Evolutionary conservation across 2,329 filamentous ascomycete genomes (phyloP).

Genomic region (Penicillium sp.): DNA sequence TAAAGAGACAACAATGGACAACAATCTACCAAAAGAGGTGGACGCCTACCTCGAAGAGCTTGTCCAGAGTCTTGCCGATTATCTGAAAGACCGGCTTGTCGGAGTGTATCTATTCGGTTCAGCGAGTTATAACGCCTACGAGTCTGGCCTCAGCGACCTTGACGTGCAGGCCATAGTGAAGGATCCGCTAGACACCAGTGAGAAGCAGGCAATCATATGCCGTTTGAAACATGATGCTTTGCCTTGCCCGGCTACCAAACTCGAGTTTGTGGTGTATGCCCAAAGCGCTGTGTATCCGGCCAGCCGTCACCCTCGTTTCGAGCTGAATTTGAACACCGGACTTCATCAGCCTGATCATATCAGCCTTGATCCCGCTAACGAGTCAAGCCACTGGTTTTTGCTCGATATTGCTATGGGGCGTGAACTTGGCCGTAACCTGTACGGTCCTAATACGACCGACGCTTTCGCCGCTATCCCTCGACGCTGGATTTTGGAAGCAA

Average conservation of each 20-base stretch:
- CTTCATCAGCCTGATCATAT: not conserved
- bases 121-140: conserved; percentile 13
- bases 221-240: conserved; percentile 9
- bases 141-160: conserved; percentile 8
- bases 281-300: conserved; percentile 6
- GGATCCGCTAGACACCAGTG: conserved; percentile 4
- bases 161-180: conserved; percentile 11
- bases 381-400: conserved; percentile 16
- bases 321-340: too few species aligned
- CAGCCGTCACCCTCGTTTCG: too few species aligned
- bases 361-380: conserved; percentile 12
- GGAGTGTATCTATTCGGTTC: conserved; percentile 14
- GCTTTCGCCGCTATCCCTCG: conserved; percentile 14
- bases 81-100: conserved; percentile 11
- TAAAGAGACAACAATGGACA: too few species aligned
- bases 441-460: conserved; percentile 9
- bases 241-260: conserved; percentile 15
- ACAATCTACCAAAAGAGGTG: too few species aligned
- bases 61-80: too few species aligned
- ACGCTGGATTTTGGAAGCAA: conserved; percentile 13
- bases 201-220: conserved; percentile 1
- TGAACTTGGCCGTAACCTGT: conserved; percentile 14
- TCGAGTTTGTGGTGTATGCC: conserved; percentile 15
- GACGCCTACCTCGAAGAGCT: too few species aligned
- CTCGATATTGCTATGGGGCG: conserved; percentile 17